These are phyloP conservation scores for Aphanocladium album DNA, from an alignment of 2,329 filamentous ascomycete genomes.

Conservation along the genomic window DNA sequence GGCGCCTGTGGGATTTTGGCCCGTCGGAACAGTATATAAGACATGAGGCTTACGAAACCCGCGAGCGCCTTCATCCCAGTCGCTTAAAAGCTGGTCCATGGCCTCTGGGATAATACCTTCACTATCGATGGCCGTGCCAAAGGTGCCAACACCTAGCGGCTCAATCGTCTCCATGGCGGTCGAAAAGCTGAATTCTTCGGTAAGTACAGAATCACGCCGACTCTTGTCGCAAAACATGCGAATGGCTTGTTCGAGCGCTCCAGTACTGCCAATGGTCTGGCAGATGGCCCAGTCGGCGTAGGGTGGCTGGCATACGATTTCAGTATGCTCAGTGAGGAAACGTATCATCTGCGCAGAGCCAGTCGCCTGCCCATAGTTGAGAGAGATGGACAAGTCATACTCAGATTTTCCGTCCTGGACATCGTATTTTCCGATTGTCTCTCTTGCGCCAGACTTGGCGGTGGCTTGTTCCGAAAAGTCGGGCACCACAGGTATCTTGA, in stretches of 20 bases:
- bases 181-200: slow-evolving; percentile 88
- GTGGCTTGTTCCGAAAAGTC: slow-evolving; percentile 68
- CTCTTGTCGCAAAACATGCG: slow-evolving; percentile 70
- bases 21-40: slow-evolving; percentile 62
- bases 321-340: slow-evolving; percentile 91
- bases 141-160: slow-evolving; percentile 47
- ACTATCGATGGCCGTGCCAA: slow-evolving; percentile 48
- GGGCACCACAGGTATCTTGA: slow-evolving; percentile 67
- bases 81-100: slow-evolving; percentile 46
- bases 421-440: slow-evolving; percentile 80
- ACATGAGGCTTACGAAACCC: slow-evolving; percentile 48
- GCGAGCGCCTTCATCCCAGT: slow-evolving; percentile 43
- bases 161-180: slow-evolving; percentile 57
- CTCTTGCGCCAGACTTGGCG: slow-evolving; percentile 49
- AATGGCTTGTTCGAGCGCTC: slow-evolving; percentile 74
- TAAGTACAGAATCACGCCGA: slow-evolving; percentile 71
- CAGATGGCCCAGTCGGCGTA: slow-evolving; percentile 88
- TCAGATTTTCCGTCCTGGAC: slow-evolving; percentile 50
- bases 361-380: slow-evolving; percentile 89
- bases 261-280: slow-evolving; percentile 81
- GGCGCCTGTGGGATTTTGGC: slow-evolving; percentile 86
- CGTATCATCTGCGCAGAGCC: slow-evolving; percentile 84
- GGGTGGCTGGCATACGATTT: slow-evolving; percentile 79
- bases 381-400: slow-evolving; percentile 76
- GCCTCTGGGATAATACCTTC: slow-evolving; percentile 47